A percentile compares a stretch with the other conserved stretches of the same genome.
These are phyloP conservation scores for Erodium maritimum DNA, from an alignment of 345 rosid species.

Conservation along the genomic window DNA sequence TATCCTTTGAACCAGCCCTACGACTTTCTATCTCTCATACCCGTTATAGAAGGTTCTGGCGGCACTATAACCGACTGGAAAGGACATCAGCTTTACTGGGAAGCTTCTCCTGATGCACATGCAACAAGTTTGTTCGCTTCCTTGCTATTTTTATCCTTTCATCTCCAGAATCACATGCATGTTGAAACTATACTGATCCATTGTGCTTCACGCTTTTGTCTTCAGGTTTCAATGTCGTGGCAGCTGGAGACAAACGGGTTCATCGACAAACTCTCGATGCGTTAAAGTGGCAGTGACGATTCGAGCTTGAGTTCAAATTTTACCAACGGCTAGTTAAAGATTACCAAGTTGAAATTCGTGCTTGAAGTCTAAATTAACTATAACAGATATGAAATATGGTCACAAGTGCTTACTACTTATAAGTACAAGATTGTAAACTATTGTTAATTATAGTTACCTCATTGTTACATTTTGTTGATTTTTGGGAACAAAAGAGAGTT, in stretches of 20 bases:
- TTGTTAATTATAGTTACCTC: too few relatives aligned
- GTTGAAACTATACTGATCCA: not conserved
- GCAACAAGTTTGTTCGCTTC: constrained; percentile 40
- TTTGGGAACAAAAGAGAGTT: too few relatives aligned
- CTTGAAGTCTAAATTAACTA: too few relatives aligned
- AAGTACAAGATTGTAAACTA: too few relatives aligned
- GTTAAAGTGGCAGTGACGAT: constrained; percentile 24
- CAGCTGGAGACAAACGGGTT: constrained; percentile 67
- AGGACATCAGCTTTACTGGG: constrained; percentile 59
- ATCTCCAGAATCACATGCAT: not conserved
- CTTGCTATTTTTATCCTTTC: not conserved
- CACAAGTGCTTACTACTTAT: too few relatives aligned
- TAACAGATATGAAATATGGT: too few relatives aligned
- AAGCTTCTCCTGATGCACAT: constrained; percentile 50
- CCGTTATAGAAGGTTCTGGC: constrained; percentile 87
- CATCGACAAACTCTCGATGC: constrained; percentile 43
- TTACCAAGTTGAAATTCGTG: too few relatives aligned
- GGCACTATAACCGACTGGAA: constrained; percentile 84
- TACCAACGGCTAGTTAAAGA: not conserved
- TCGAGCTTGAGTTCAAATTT: not conserved
- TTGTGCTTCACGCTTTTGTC: constrained; percentile 6
- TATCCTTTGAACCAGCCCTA: constrained; percentile 45
- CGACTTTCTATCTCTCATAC: constrained; percentile 79
- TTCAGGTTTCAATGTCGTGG: constrained; percentile 70
- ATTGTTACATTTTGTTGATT: too few relatives aligned